A percentile compares a stretch with the other conserved stretches of the same genome.
Conservation (phyloP, 352 stramenopile genomes). For the Globisporangium rhizosaccharum region DNA sequence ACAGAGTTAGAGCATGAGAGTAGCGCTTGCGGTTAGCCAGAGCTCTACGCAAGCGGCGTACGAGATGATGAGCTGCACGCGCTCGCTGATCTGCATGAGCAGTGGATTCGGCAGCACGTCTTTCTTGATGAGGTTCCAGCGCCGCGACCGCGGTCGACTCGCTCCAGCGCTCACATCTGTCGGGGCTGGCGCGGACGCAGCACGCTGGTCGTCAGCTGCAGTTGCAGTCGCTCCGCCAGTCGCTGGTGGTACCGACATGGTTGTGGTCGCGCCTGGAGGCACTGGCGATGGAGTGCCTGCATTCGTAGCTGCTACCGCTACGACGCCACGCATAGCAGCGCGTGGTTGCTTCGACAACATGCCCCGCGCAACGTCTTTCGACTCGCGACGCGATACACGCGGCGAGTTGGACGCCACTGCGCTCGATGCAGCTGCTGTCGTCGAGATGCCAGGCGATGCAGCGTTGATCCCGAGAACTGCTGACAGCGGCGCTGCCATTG, state of each 20-base stretch:
- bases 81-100: slow-evolving; percentile 55
- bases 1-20: background rate
- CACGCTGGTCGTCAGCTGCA: slow-evolving; percentile 5
- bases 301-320: background rate
- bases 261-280: background rate
- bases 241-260: background rate
- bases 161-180: background rate
- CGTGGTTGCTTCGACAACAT: slow-evolving; percentile 14
- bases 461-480: too few species aligned
- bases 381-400: slow-evolving; percentile 1
- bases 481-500: slow-evolving; percentile 10
- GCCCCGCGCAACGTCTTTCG: slow-evolving; percentile 7
- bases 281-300: background rate
- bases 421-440: background rate
- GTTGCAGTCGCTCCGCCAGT: background rate
- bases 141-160: slow-evolving; percentile 4
- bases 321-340: slow-evolving; percentile 4
- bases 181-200: background rate
- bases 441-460: background rate
- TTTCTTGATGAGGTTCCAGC: slow-evolving; percentile 19
- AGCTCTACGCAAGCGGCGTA: slow-evolving; percentile 12
- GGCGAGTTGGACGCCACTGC: background rate
- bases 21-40: background rate
- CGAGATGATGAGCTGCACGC: slow-evolving; percentile 66
- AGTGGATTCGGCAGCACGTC: slow-evolving; percentile 36